Percentiles rank a stretch among this genome's conserved stretches.
These are phyloP conservation scores for Lachnellula subtilissima DNA, from an alignment of 2,329 filamentous ascomycete genomes.

Conservation along the genomic window DNA sequence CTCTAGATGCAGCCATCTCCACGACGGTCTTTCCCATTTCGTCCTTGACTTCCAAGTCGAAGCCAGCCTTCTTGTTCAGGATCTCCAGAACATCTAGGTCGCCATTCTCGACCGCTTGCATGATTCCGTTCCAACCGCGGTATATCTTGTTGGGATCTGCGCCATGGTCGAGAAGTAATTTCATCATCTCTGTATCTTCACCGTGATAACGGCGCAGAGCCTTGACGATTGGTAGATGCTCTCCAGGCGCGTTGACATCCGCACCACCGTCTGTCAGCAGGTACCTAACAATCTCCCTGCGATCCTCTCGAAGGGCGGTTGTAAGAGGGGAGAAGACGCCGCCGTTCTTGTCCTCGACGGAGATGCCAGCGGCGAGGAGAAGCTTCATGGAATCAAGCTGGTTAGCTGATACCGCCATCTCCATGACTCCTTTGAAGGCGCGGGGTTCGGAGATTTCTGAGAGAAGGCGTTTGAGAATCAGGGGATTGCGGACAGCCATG, in stretches of 20 bases:
- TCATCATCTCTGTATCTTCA: slow-evolving; percentile 54
- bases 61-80: slow-evolving; percentile 44
- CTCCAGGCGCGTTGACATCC: slow-evolving; percentile 62
- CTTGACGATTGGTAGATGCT: slow-evolving; percentile 68
- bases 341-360: slow-evolving; percentile 66
- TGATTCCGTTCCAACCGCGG: slow-evolving; percentile 60
- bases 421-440: slow-evolving; percentile 61
- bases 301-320: slow-evolving; percentile 60
- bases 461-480: slow-evolving; percentile 55
- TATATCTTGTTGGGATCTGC: slow-evolving; percentile 66
- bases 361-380: slow-evolving; percentile 38
- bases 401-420: slow-evolving; percentile 62
- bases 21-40: slow-evolving; percentile 50
- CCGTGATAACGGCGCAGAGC: slow-evolving; percentile 55
- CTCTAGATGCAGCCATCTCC: slow-evolving; percentile 53
- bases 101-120: slow-evolving; percentile 62
- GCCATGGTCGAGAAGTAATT: slow-evolving; percentile 57
- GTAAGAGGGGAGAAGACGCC: slow-evolving; percentile 68
- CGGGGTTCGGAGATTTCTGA: slow-evolving; percentile 52
- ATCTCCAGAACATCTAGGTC: slow-evolving; percentile 50
- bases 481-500: slow-evolving; percentile 60
- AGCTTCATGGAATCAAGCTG: slow-evolving; percentile 64
- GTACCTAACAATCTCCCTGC: slow-evolving; percentile 55
- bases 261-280: slow-evolving; percentile 58
- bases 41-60: slow-evolving; percentile 49